Base-by-base conservation (phyloP, 169 alveolate species). In the Plasmodium knowlesi region DNA sequence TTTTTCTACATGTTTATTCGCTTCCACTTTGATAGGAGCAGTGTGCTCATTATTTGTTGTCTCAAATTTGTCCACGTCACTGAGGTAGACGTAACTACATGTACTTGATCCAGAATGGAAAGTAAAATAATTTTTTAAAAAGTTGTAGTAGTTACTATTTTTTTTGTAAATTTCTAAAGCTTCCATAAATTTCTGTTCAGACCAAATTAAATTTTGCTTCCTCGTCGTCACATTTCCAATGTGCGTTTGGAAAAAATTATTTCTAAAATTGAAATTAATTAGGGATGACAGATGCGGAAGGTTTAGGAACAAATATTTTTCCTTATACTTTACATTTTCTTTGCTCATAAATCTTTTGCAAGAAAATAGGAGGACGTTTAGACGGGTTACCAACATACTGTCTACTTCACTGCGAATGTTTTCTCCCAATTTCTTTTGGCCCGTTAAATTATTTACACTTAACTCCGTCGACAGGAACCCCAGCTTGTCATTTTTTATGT, bases 191-290 rank as follows among this genome's bases (percentile, higher is more conserved):
- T 39, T 91, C 57, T 70, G 37, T 6, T 91, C 39, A 9, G 95
- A 81, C 95, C 95, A 91, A 8, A 91, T 81, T 43, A 91, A 30
- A 78, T 82, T 91, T 54, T 91, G 91, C 71, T 91, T 82, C 54
- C 41, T 28, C 14, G 95, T 91, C n/a, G 74, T 91, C 3, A 76
- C 22, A 81, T 71, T 71, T 41, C 95, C 92, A 39, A 91, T 71
- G 54, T 57, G 50, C 16, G 54, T 81, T 28, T 91, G 83, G 57
- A n/a, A 12, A 34, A 14, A 32, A 12, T 71, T 54, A 30, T 80
- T 82, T 82, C 95, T 80, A 72, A 32, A 70, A 43, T 91, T 70
- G 76, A 74, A 91, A 28, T 82, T 37, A 41, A 91, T 78, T 41
- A 81, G 67, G 28, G 95, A 91, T 46, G 92, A 79, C 28, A 72